Evolutionary conservation across 2,329 filamentous ascomycete genomes (phyloP).

Genomic region (Xylaria sp.): DNA sequence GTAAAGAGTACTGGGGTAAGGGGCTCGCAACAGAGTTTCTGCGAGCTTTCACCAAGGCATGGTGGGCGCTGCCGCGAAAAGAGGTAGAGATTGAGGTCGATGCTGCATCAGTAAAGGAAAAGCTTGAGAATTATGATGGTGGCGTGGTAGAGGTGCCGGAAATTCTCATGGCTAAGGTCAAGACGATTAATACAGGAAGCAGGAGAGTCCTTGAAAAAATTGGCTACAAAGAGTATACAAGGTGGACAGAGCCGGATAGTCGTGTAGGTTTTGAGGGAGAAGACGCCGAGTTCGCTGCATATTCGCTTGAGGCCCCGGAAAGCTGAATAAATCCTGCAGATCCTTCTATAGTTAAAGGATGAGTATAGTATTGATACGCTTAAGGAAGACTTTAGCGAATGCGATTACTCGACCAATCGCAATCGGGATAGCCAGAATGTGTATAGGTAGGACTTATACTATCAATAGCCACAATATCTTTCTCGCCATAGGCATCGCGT

Average conservation of each 20-base stretch:
- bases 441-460: not conserved
- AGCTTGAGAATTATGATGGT: constrained; percentile 27
- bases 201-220: constrained; percentile 65
- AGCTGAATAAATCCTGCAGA: constrained; percentile 8
- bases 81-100: constrained; percentile 56
- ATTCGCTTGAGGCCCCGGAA: constrained; percentile 28
- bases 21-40: constrained; percentile 69
- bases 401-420: constrained; percentile 1
- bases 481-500: not conserved
- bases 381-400: constrained; percentile 4
- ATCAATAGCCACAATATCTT: constrained; percentile 7
- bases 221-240: constrained; percentile 62
- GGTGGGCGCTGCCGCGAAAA: constrained; percentile 60
- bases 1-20: constrained; percentile 62
- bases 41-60: constrained; percentile 56
- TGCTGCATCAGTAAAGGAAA: constrained; percentile 47
- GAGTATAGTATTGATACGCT: not conserved
- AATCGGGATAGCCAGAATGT: not conserved
- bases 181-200: constrained; percentile 62
- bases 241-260: constrained; percentile 49
- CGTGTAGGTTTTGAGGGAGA: constrained; percentile 27
- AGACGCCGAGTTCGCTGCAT: constrained; percentile 32
- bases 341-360: not conserved
- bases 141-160: constrained; percentile 51
- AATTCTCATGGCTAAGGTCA: constrained; percentile 58